Evolutionary conservation across 176 grass and related monocot genomes (phyloP).

Genomic region (Ensete ventricosum): DNA sequence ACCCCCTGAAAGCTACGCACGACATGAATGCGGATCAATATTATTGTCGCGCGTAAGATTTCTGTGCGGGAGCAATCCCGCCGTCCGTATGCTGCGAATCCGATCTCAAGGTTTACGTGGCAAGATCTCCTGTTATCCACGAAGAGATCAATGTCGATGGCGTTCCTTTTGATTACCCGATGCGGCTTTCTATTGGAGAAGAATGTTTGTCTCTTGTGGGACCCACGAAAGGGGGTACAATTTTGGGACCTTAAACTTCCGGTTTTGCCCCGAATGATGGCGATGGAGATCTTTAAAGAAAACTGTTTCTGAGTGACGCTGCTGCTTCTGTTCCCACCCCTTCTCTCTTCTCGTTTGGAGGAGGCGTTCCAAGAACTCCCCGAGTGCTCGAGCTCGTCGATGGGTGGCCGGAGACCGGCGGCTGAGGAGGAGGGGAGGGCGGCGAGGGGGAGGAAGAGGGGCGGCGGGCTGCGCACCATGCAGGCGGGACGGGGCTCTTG

Average conservation of each 20-base stretch:
- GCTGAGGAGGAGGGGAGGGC: constrained; percentile 27
- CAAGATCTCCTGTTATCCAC: not conserved
- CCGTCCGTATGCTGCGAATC: not conserved
- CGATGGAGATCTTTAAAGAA: constrained; percentile 13
- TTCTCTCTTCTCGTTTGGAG: not conserved
- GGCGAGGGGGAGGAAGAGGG: constrained; percentile 41
- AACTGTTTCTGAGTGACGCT: not conserved
- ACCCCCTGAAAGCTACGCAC: too few relatives aligned
- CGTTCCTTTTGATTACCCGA: not conserved
- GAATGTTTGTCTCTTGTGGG: not conserved
- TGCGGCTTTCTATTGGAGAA: not conserved
- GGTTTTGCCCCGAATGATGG: constrained; percentile 55
- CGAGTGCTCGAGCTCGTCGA: constrained; percentile 22
- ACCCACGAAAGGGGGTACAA: too few relatives aligned
- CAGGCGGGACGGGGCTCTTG: constrained; percentile 78
- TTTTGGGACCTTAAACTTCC: not conserved
- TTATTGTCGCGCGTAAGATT: not conserved
- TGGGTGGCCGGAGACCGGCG: constrained; percentile 56
- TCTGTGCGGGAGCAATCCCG: not conserved
- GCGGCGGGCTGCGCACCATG: constrained; percentile 47
- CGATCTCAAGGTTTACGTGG: not conserved
- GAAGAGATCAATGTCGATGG: not conserved
- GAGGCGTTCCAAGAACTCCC: not conserved
- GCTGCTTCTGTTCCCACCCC: not conserved
- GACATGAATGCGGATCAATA: too few relatives aligned